Evolutionary conservation across 1,284 basidiomycete genomes (phyloP).

Genomic region (Ganoderma meredithae): DNA sequence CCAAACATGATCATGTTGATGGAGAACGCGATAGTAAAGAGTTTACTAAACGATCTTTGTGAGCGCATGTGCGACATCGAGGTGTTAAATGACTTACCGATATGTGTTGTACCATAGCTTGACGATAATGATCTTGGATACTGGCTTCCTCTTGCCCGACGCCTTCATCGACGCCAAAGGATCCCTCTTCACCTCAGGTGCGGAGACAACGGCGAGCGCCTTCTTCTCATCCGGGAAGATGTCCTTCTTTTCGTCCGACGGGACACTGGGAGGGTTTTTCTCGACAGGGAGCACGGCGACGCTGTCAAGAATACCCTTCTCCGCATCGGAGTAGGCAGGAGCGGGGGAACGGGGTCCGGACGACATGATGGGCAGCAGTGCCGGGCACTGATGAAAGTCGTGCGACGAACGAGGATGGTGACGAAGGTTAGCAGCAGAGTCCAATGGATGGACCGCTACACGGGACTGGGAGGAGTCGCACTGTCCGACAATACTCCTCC

Average conservation of each 20-base stretch:
- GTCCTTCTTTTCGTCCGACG: conserved; percentile 45
- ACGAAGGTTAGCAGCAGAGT: conserved; percentile 23
- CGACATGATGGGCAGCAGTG: conserved; percentile 33
- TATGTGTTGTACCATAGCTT: conserved; percentile 76
- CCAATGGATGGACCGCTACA: conserved; percentile 30
- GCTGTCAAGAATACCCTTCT: conserved; percentile 60
- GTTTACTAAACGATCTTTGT: conserved; percentile 55
- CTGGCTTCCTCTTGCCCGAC: conserved; percentile 49
- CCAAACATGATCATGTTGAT: conserved; percentile 68
- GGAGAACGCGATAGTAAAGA: conserved; percentile 64
- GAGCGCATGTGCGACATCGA: background rate
- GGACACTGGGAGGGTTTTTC: conserved; percentile 41
- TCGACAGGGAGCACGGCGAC: conserved; percentile 43
- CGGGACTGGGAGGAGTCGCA: conserved; percentile 31
- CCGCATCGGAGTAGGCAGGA: conserved; percentile 57
- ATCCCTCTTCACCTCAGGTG: conserved; percentile 50
- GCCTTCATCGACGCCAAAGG: conserved; percentile 44
- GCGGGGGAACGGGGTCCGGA: conserved; percentile 41
- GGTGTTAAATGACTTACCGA: conserved; percentile 47
- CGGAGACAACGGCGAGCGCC: conserved; percentile 37
- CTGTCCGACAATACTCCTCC: conserved; percentile 30
- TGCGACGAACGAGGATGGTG: conserved; percentile 18
- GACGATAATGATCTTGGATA: conserved; percentile 64
- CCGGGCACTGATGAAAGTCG: conserved; percentile 16
- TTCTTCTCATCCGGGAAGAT: conserved; percentile 46